Base-by-base conservation (phyloP, 495 filamentous ascomycete species). In the Hypoxylon lenormandii region DNA sequence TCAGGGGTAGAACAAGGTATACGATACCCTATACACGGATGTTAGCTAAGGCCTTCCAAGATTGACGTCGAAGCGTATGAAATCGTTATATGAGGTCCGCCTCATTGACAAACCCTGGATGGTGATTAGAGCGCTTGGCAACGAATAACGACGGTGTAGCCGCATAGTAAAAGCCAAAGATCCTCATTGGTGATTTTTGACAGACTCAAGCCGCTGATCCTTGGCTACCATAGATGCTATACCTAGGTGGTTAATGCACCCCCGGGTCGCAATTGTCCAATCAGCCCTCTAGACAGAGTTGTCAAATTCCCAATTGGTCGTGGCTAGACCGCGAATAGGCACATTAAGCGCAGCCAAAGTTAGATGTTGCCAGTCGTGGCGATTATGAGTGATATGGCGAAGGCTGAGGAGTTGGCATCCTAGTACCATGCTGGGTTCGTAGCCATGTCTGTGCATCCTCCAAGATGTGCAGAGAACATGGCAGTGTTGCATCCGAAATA, bases 401-500 rank as follows among this genome's bases (percentile, higher is more conserved):
- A 47, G 40, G 4, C 30, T 45, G 48, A 21, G 28, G 15, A 60
- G 38, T 48, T 15, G 37, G 51, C 23, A 23, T 30, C 18, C 38
- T 21, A 49, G 49, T 23, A 22, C 48, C 22, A 30, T 63, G 33
- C 43, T 16, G 42, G 30, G 36, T 21, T 15, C n/a, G 43, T 12
- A 5, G 30, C 26, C 18, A 18, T 10, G 23, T 28, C 22, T 61
- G 59, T 56, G 50, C 28, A n/a, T 33, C 33, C 37, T 46, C 40
- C 50, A 48, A 53, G 28, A 5, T 13, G 22, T 26, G 33, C 30
- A 61, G 40, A 28, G 12, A 66, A 15, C 40, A 52, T 40, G 40
- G 43, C 36, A 28, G 36, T 45, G 36, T 56, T 51, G 57, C 45
- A 67, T 49, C 51, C 51, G 37, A 70, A 63, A 54, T 54, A 23